A percentile compares a stretch with the other conserved stretches of the same genome.
These are phyloP conservation scores for Cystobasidiaceae sp. DNA, from an alignment of 1,284 basidiomycete genomes.

Conservation along the genomic window DNA sequence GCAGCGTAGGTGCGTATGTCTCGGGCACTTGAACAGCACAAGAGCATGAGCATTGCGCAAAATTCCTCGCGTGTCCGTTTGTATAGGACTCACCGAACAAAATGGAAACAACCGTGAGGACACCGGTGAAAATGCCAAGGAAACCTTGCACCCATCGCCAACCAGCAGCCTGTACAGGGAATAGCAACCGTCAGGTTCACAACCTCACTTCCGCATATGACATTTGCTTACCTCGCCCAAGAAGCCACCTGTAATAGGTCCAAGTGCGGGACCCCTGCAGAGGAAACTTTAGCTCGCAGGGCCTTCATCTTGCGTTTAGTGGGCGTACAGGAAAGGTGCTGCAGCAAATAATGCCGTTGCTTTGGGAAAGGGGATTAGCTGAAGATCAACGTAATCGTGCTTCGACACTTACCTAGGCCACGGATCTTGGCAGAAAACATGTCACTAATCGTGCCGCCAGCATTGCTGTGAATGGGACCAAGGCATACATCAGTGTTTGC, in stretches of 20 bases:
- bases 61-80: slow-evolving; percentile 57
- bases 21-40: slow-evolving; percentile 30
- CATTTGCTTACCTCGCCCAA: neutral
- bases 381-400: neutral
- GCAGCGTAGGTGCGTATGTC: slow-evolving; percentile 43
- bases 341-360: slow-evolving; percentile 32
- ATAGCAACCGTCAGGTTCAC: neutral
- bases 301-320: neutral
- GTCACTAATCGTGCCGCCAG: slow-evolving; percentile 59
- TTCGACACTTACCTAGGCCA: slow-evolving; percentile 6
- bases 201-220: neutral
- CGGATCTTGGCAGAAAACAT: slow-evolving; percentile 42
- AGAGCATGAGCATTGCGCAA: neutral
- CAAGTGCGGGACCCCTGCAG: slow-evolving; percentile 19
- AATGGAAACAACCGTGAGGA: slow-evolving; percentile 45
- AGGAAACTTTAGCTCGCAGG: neutral
- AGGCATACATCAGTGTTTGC: neutral
- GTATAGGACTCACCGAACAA: slow-evolving; percentile 44
- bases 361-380: neutral
- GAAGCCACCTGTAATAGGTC: slow-evolving; percentile 37
- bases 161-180: neutral
- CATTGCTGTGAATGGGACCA: slow-evolving; percentile 47
- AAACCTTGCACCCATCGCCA: slow-evolving; percentile 33
- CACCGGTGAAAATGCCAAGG: slow-evolving; percentile 30
- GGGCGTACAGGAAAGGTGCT: slow-evolving; percentile 24